These are phyloP conservation scores for Aureobasidium subglaciale DNA, from an alignment of 2,329 filamentous ascomycete species.

Conservation along the genomic window DNA sequence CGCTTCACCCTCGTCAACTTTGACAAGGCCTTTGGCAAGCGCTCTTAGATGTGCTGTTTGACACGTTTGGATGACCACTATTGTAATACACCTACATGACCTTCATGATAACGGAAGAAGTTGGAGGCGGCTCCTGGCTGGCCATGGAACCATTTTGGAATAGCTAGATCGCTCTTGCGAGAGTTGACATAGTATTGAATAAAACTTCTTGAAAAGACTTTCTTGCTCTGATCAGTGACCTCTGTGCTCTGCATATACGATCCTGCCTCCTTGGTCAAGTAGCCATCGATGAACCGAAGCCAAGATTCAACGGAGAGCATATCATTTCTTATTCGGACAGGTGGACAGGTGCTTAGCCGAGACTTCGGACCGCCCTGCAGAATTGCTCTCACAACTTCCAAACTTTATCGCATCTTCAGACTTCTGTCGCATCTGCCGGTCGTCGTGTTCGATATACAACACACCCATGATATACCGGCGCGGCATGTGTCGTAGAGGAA, in stretches of 20 bases:
- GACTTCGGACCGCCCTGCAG: background rate
- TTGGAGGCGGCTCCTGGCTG: constrained; percentile 10
- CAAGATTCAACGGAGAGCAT: background rate
- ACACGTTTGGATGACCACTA: constrained; percentile 12
- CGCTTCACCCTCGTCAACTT: constrained; percentile 58
- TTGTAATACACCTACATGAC: constrained; percentile 8
- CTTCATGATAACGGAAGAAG: background rate
- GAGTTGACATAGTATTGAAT: background rate
- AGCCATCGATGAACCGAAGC: background rate
- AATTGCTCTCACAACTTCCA: background rate
- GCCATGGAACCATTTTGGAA: constrained; percentile 4
- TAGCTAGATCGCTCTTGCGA: background rate
- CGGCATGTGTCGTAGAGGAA: background rate
- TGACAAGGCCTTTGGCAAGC: constrained; percentile 58
- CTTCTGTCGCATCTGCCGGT: background rate
- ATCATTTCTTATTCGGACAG: background rate
- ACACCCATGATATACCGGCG: background rate
- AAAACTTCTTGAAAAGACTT: background rate
- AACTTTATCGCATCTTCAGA: background rate
- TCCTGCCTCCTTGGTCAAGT: too few species aligned
- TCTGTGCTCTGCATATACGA: too few species aligned
- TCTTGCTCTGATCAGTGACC: background rate
- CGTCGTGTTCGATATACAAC: too few species aligned
- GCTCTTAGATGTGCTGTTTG: constrained; percentile 22
- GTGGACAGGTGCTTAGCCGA: background rate